A percentile compares a stretch with the other conserved stretches of the same genome.
These are phyloP conservation scores for Dioscorea dumetorum DNA, from an alignment of 106 monocot genomes.

Conservation along the genomic window DNA sequence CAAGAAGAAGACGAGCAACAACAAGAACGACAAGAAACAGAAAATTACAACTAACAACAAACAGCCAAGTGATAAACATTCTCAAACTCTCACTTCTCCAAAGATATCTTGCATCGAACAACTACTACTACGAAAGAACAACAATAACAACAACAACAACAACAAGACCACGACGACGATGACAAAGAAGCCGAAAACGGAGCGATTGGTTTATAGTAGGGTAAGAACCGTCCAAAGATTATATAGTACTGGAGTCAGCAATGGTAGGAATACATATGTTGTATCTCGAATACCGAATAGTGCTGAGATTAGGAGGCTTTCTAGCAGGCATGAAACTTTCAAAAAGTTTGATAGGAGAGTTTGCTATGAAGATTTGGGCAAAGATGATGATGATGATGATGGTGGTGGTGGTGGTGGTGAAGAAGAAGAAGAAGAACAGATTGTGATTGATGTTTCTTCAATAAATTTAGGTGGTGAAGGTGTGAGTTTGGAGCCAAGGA, in stretches of 20 bases:
- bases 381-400: constrained; percentile 13
- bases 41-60: no score
- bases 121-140: neutral
- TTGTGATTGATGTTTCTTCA: constrained; percentile 18
- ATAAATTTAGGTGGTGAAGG: constrained; percentile 3
- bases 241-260: neutral
- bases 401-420: no score
- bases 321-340: neutral
- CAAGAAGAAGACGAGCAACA: no score
- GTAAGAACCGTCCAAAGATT: neutral
- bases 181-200: neutral
- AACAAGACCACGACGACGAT: neutral
- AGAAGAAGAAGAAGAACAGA: no score
- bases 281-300: neutral
- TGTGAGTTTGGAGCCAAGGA: constrained; percentile 25
- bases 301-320: neutral
- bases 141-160: neutral
- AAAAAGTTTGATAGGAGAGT: neutral
- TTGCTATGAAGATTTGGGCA: neutral
- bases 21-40: no score
- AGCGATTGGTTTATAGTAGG: neutral
- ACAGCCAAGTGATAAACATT: no score
- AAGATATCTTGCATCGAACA: neutral
- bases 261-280: neutral
- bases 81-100: neutral